Base-by-base conservation (phyloP, 257 asterid genomes). In the Oldenlandia corymbosa region DNA sequence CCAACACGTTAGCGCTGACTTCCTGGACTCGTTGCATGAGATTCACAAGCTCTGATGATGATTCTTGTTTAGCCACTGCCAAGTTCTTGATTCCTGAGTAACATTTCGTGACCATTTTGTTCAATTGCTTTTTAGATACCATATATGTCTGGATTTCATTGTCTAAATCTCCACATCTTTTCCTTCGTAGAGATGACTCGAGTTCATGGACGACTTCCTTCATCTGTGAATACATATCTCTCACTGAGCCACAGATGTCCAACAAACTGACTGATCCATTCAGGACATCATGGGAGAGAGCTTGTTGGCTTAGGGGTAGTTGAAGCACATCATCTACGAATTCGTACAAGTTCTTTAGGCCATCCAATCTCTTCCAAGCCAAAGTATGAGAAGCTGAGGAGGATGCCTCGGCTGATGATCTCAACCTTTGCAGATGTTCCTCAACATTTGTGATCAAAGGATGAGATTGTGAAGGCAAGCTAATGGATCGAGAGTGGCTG, bases 191-290 rank as follows among this genome's bases (percentile, higher is more conserved):
- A 28, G 78, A 69, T 42, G 81, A 74, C 37, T 79, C 71, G 2
- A 73, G 73, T 7, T 60, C 71, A 60, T 70, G 83, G 27, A 78
- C 65, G 10, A 62, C 68, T 58, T 61, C 84, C 59, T 75, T 78
- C 46, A 66, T 61, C n/a, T 41, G 71, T 10, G 43, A 54, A 34
- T 68, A 71, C 9, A 54, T 26, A 1, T 78, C 80, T 65, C 48
- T 71, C 14, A 75, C 43, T 2, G 57, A 23, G 6, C 65, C 66
- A 24, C 80, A 77, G 1, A 74, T 71, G 61, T 81, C 82, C 31
- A 78, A 47, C 14, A 73, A 41, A 36, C 42, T 23, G 0, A 79
- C 58, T 42, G 77, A 68, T 49, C 68, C 79, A 24, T 76, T 73
- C 27, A 71, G 49, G 41, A 76, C 20, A 68, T 72, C 46, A 1